Evolutionary conservation across 257 asterid genomes (phyloP).

Genomic region (Solanum stenotomum): DNA sequence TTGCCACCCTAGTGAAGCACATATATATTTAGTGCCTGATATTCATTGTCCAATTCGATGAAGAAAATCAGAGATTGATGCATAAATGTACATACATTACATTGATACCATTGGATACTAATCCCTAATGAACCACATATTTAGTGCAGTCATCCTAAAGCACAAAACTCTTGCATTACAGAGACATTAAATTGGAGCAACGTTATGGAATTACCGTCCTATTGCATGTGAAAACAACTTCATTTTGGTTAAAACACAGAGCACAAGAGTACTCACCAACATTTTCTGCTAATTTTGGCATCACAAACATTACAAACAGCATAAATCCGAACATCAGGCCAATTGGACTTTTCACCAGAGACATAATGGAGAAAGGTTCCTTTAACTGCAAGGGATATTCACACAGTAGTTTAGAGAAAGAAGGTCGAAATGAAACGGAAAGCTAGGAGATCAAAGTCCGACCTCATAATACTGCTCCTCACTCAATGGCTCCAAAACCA

Average conservation of each 20-base stretch:
- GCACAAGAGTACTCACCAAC: conserved; percentile 44
- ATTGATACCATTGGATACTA: background rate
- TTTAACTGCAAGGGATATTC: conserved; percentile 43
- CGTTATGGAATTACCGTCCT: background rate
- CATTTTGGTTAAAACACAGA: background rate
- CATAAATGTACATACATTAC: background rate
- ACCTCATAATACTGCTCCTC: conserved; percentile 97
- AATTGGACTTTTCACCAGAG: conserved; percentile 85
- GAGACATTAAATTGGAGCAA: background rate
- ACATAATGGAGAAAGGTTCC: conserved; percentile 71
- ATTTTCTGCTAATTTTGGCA: conserved; percentile 81
- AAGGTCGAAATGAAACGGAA: background rate
- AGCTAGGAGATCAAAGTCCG: background rate
- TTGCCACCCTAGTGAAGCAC: background rate
- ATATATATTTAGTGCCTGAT: background rate
- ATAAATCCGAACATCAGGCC: conserved; percentile 94
- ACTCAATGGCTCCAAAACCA: conserved; percentile 75
- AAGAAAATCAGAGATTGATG: background rate
- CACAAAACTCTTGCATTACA: background rate
- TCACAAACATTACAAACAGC: conserved; percentile 83
- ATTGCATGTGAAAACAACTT: background rate
- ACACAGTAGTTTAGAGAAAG: background rate
- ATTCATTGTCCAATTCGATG: background rate
- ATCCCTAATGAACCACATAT: background rate
- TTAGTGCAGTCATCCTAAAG: background rate